A percentile compares a stretch with the other conserved stretches of the same genome.
Conservation (phyloP, 345 rosid genomes). For the Aurinia saxatilis region DNA sequence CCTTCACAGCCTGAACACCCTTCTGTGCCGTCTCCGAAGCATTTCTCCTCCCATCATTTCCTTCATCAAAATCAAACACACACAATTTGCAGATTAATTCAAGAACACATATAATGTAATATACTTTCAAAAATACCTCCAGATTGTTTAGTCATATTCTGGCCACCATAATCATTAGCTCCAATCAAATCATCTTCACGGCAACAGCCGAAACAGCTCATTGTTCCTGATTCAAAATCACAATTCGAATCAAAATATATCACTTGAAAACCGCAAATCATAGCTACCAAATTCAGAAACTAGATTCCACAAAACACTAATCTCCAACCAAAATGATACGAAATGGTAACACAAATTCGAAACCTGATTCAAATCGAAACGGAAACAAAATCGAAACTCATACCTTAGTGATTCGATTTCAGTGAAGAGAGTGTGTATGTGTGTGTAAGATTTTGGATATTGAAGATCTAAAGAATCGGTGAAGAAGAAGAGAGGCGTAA, state of each 20-base stretch:
- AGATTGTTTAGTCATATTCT: constrained; percentile 43
- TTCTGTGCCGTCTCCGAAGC: constrained; percentile 48
- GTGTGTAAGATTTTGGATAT: neutral
- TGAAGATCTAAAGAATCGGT: neutral
- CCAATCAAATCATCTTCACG: constrained; percentile 51
- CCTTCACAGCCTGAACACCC: constrained; percentile 45
- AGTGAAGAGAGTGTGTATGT: neutral
- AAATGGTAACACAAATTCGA: no score
- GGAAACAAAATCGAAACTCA: neutral
- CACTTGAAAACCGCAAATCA: neutral
- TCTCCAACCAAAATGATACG: no score
- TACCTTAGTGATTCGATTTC: neutral
- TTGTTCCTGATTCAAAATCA: neutral
- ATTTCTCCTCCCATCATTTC: constrained; percentile 37
- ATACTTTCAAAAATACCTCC: constrained; percentile 51
- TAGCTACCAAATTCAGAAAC: no score
- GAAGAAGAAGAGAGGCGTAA: neutral
- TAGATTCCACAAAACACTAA: no score
- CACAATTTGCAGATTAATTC: no score
- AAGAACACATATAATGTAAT: no score
- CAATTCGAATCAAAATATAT: neutral
- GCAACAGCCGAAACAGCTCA: constrained; percentile 79
- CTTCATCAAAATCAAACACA: constrained; percentile 31
- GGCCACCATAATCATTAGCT: constrained; percentile 56
- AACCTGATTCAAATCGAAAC: neutral